phyloP scores from a whole-genome alignment of 73 alveolate genomes.

The Symbiodinium pilosum region DNA sequence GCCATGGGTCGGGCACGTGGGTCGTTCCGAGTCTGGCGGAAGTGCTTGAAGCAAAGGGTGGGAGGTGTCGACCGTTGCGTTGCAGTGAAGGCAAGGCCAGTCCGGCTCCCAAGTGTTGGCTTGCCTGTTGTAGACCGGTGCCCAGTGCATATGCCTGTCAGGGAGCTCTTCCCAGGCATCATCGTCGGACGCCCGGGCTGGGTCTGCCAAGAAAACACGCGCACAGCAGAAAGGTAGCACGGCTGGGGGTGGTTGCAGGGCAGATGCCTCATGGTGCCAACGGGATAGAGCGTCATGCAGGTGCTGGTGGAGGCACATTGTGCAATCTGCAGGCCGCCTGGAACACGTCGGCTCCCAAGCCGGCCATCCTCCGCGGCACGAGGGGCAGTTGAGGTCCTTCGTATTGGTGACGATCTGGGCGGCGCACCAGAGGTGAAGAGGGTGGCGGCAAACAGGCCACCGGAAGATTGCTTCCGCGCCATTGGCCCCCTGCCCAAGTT shows the following conservation, averaged over 20 bases:
- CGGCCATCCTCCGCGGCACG: too few species aligned
- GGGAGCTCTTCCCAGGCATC: slow-evolving; percentile 22
- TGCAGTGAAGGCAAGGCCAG: slow-evolving; percentile 24
- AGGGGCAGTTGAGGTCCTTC: too few species aligned
- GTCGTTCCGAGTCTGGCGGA: slow-evolving; percentile 22
- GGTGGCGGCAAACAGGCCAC: too few species aligned
- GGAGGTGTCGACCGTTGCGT: neutral
- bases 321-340: too few species aligned
- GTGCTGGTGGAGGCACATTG: too few species aligned
- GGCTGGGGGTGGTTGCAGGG: neutral
- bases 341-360: too few species aligned
- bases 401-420: too few species aligned
- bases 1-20: neutral
- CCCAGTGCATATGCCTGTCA: slow-evolving; percentile 14
- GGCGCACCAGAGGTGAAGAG: too few species aligned
- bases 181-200: neutral
- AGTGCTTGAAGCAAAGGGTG: neutral
- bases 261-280: too few species aligned
- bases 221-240: neutral
- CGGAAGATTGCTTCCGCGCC: too few species aligned
- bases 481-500: too few species aligned
- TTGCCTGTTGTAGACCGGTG: neutral
- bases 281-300: too few species aligned
- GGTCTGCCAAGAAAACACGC: neutral
- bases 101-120: neutral